A percentile compares a stretch with the other conserved stretches of the same genome.
Conservation (phyloP, 352 stramenopile species). For the Pythium coloratum region DNA sequence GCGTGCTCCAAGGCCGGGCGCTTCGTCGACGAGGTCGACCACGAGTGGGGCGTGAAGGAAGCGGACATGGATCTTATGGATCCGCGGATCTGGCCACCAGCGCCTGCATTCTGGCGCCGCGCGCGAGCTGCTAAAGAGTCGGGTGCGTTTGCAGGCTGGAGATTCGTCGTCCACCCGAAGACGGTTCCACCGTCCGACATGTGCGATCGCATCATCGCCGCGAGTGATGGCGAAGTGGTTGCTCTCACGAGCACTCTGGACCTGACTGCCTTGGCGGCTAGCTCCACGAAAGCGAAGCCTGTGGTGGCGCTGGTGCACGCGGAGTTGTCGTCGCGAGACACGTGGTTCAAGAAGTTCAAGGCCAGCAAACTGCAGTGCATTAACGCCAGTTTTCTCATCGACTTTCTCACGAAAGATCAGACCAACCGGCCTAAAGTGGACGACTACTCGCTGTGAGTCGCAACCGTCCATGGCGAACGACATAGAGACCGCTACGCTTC, state of each 20-base stretch:
- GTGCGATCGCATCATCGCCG: slow-evolving; percentile 74
- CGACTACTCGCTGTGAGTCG: slow-evolving; percentile 47
- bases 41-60: slow-evolving; percentile 71
- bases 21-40: slow-evolving; percentile 70
- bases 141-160: slow-evolving; percentile 67
- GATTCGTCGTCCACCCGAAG: slow-evolving; percentile 76
- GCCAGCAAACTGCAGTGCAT: slow-evolving; percentile 64
- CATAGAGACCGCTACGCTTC: slow-evolving; percentile 14
- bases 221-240: slow-evolving; percentile 56
- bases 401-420: slow-evolving; percentile 86
- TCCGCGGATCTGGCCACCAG: slow-evolving; percentile 67
- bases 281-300: slow-evolving; percentile 39
- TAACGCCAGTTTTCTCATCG: slow-evolving; percentile 82
- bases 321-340: slow-evolving; percentile 54
- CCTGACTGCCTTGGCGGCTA: slow-evolving; percentile 36
- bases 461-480: background rate
- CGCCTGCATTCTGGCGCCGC: slow-evolving; percentile 65
- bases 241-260: slow-evolving; percentile 59
- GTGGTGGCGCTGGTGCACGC: slow-evolving; percentile 62
- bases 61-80: slow-evolving; percentile 69
- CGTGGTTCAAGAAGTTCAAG: slow-evolving; percentile 76
- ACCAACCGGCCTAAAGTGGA: slow-evolving; percentile 43
- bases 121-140: slow-evolving; percentile 41
- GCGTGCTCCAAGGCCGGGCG: slow-evolving; percentile 52
- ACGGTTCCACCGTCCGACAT: slow-evolving; percentile 74